Percentiles rank a stretch among this genome's conserved stretches.
phyloP scores from a whole-genome alignment of 305 asterid genomes.

The Solanum hybrid region DNA sequence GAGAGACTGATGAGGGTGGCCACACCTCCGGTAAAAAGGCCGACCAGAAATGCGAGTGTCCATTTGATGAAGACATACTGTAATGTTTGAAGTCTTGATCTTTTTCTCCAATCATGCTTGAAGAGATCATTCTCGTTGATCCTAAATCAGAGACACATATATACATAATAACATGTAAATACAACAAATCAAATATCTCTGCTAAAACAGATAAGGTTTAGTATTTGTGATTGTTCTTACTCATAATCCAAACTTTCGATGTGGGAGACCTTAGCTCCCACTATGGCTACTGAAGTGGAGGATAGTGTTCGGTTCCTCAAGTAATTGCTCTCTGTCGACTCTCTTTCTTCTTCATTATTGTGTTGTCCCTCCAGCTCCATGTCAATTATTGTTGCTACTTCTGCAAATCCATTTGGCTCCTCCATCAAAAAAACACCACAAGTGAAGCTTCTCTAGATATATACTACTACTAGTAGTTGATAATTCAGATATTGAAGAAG shows the following conservation, averaged over 20 bases:
- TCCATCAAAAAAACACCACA: constrained; percentile 17
- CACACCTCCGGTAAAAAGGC: constrained; percentile 65
- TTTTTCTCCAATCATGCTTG: constrained; percentile 96
- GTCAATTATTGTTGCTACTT: constrained; percentile 13
- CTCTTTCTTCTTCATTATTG: constrained; percentile 24
- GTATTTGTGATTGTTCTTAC: constrained; percentile 30
- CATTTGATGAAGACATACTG: constrained; percentile 74
- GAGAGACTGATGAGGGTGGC: constrained; percentile 81
- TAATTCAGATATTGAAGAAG: neutral
- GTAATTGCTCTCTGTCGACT: constrained; percentile 44
- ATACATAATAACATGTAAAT: neutral
- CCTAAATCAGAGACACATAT: constrained; percentile 22
- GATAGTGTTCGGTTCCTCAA: constrained; percentile 49
- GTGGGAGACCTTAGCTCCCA: constrained; percentile 77
- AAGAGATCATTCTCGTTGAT: constrained; percentile 87
- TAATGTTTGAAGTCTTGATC: constrained; percentile 64
- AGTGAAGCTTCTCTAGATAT: neutral
- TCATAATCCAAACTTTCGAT: constrained; percentile 92
- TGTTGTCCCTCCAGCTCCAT: constrained; percentile 5
- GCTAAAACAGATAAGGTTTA: neutral
- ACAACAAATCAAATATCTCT: neutral
- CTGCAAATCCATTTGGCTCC: constrained; percentile 24
- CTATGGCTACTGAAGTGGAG: constrained; percentile 55
- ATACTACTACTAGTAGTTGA: neutral
- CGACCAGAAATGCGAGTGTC: constrained; percentile 70